Base-by-base conservation (phyloP, 805 yeast species). In the Saccharomyces cerevisiae region DNA sequence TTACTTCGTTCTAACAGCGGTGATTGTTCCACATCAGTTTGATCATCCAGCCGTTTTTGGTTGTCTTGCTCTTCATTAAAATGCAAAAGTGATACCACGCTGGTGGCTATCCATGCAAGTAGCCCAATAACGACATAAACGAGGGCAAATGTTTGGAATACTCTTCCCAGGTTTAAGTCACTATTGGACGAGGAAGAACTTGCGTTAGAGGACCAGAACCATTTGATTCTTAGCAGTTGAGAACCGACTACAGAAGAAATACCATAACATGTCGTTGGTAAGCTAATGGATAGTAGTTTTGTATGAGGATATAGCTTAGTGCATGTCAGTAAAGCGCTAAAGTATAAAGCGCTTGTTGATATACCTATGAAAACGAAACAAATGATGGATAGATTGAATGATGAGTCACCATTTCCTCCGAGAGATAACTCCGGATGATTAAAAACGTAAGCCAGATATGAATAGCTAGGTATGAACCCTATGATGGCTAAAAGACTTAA, bases 241-340 rank as follows among this genome's bases (percentile, higher is more conserved):
- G 96, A 79, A 3, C 87, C 85, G 49, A 91, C 69, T 53, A 94
- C 73, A 1, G 96, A 80, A 4, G 96, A 85, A 30, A 89, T 64
- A 1, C 98, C 99, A 68, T 86, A 91, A 58, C 85, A 85, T 0
- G 96, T 81, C 2, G 92, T 91, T 0, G 99, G 99, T 48, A 87
- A 78, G 52, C 95, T 85, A 47, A 92, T 89, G 31, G 96, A 87
- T 53, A 92, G 70, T 1, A 96, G 85, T 55, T 89, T 87, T 49
- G 77, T 76, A 43, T 80, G 74, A 0, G 96, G 95, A 64, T 82
- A 87, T n/a, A 90, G 79, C 62, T 87, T 83, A 2, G 97, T 95
- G 71, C 96, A 89, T 1, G 95, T 86, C 30, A 87, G 69, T 57
- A 87, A 71, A 48, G 88, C 80, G 57, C 86, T 79, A 63, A 87